Evolutionary conservation across 139 green algal species (phyloP), one percentile per base, ranked within the genome.

Genomic region (Mychonastes homosphaera): DNA sequence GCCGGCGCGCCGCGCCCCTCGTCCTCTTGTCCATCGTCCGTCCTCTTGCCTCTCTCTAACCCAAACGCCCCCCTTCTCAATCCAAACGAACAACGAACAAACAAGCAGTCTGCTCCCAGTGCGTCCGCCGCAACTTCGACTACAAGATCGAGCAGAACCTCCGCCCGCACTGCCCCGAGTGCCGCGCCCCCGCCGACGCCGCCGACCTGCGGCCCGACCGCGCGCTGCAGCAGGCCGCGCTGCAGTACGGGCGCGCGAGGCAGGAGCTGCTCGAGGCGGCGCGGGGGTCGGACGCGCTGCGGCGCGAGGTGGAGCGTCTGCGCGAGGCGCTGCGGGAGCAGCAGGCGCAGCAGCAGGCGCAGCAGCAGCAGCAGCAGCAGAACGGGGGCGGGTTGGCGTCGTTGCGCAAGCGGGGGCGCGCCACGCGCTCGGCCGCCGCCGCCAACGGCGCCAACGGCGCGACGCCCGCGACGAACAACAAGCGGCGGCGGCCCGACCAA

Each of bases 101-200:
- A 13, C 19, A 33, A 12, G 34, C 45, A 74, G 67, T 67, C 62
- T 78, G 71, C 61, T 73, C 65, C 3, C n/a, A 18, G 2, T 78
- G 71, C 61, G 63, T 78, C 35, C 53, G 71, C 4, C 6, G 3
- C 3, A 32, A 30, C 24, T 35, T 78, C 1, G 56, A 55, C 39
- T 50, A 32, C 15, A 29, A 40, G 2, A 45, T 53, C 5, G 50
- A 33, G 0, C 28, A 70, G 0, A 64, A 64, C 7, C 38, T 58
- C 24, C 28, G 28, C 4, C 9, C 41, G 23, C 23, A 35, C 1
- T 77, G 70, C 36, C 70, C 70, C 1, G 29, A 19, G 4, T 77
- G 70, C 56, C 54, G 70, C 3, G 35, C 38, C 13, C 16, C 24
- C 1, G 43, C 21, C 16, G 45, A 66, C 21, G 18, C 48, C 2